These are phyloP conservation scores for Capniomyces stellatus DNA, from an alignment of 371 early-diverging fungal species.

Conservation along the genomic window DNA sequence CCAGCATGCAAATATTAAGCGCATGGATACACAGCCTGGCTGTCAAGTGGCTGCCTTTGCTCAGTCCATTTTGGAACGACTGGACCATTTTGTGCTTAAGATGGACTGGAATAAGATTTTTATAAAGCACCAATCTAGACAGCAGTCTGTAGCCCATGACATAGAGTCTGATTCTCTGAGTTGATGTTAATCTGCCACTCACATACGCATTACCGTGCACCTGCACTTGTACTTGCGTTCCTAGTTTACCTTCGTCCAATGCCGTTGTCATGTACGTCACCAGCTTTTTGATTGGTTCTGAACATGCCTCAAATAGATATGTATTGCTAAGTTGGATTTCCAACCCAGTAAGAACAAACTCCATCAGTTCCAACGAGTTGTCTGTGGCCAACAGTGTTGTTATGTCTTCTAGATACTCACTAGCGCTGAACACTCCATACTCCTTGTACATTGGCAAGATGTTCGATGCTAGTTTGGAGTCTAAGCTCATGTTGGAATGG, in stretches of 20 bases:
- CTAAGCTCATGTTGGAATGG: not conserved
- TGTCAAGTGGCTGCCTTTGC: conserved; percentile 42
- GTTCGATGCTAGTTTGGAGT: not conserved
- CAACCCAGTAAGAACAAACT: conserved; percentile 39
- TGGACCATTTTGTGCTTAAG: conserved; percentile 55
- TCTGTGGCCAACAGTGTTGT: not conserved
- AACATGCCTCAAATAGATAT: conserved; percentile 44
- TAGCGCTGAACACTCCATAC: not conserved
- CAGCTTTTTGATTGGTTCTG: conserved; percentile 30
- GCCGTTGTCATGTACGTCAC: conserved; percentile 31
- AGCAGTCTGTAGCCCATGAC: conserved; percentile 46
- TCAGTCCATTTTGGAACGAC: conserved; percentile 58
- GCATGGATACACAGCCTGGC: conserved; percentile 70
- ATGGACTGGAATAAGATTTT: conserved; percentile 42
- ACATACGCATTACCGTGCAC: conserved; percentile 23
- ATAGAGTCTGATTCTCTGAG: conserved; percentile 44
- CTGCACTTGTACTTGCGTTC: not conserved
- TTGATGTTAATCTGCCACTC: conserved; percentile 27
- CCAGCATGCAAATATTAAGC: conserved; percentile 58
- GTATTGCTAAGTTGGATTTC: conserved; percentile 50
- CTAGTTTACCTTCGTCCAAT: conserved; percentile 32
- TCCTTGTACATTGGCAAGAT: not conserved
- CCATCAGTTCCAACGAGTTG: conserved; percentile 21
- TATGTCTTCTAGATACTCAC: conserved; percentile 1
- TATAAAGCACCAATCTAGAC: conserved; percentile 51